Conservation (phyloP, 1,139 yeast genomes). For the Scheffersomyces parashehatae region DNA sequence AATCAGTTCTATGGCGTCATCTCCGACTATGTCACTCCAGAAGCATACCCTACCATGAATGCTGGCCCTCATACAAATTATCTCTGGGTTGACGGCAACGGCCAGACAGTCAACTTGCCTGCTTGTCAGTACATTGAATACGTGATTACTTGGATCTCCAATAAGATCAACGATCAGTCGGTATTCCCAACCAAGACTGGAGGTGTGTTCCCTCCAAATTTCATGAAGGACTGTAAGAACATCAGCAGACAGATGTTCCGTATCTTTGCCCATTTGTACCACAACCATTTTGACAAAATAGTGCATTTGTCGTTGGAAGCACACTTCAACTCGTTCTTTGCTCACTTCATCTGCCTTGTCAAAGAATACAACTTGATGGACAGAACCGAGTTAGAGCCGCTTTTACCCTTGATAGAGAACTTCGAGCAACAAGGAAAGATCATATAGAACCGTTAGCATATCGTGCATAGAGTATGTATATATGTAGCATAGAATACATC, state of each 20-base stretch:
- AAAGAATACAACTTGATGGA: conserved; percentile 84
- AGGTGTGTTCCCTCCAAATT: conserved; percentile 90
- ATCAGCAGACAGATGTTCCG: conserved; percentile 91
- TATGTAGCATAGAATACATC: neutral
- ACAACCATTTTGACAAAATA: conserved; percentile 90
- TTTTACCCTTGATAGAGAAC: conserved; percentile 71
- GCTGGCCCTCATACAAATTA: conserved; percentile 94
- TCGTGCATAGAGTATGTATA: neutral
- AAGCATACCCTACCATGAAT: conserved; percentile 88
- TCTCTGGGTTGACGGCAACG: conserved; percentile 81
- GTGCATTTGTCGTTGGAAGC: conserved; percentile 91
- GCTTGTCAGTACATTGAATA: conserved; percentile 92
- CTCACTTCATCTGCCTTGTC: conserved; percentile 88
- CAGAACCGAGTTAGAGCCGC: conserved; percentile 74
- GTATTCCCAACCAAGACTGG: conserved; percentile 91
- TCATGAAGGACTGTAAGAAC: conserved; percentile 78
- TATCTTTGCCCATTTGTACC: conserved; percentile 94
- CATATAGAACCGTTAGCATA: conserved; percentile 21
- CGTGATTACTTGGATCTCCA: conserved; percentile 87
- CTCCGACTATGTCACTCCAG: conserved; percentile 86
- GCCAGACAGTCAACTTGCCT: conserved; percentile 81
- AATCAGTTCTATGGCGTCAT: conserved; percentile 87
- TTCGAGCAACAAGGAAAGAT: conserved; percentile 88
- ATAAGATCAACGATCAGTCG: conserved; percentile 84
- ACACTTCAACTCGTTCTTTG: conserved; percentile 97